phyloP scores from a whole-genome alignment of 495 filamentous ascomycete species.

The Talaromyces adpressus region DNA sequence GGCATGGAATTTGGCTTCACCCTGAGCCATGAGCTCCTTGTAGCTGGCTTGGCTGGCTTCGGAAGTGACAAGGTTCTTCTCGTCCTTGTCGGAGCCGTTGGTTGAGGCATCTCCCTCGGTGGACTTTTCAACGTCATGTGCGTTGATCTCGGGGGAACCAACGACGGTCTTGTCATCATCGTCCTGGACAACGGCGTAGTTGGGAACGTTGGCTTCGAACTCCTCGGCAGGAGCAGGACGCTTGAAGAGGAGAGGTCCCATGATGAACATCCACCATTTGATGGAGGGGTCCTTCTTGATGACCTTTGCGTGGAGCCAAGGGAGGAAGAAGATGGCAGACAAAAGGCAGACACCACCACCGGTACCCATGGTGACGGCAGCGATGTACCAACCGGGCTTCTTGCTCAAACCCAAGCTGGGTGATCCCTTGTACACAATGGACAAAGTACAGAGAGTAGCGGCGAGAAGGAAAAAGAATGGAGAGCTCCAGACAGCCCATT shows the following conservation, averaged over 20 bases:
- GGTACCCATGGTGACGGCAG: slow-evolving; percentile 46
- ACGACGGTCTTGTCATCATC: slow-evolving; percentile 24
- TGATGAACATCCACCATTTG: slow-evolving; percentile 46
- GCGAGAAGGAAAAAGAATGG: slow-evolving; percentile 55
- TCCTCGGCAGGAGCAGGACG: slow-evolving; percentile 33
- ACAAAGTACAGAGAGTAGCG: slow-evolving; percentile 50
- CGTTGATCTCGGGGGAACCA: slow-evolving; percentile 18
- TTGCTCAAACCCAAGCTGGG: slow-evolving; percentile 47
- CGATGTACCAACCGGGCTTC: slow-evolving; percentile 50
- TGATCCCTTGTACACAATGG: slow-evolving; percentile 60
- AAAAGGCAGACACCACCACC: slow-evolving; percentile 45
- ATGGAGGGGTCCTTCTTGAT: slow-evolving; percentile 47
- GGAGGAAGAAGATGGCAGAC: slow-evolving; percentile 52
- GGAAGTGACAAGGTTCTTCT: slow-evolving; percentile 35
- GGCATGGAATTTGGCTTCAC: slow-evolving; percentile 40
- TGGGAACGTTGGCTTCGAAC: slow-evolving; percentile 42
- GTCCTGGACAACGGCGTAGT: slow-evolving; percentile 48
- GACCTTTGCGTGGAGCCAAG: slow-evolving; percentile 45
- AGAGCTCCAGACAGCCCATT: slow-evolving; percentile 49
- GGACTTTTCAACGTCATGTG: slow-evolving; percentile 21
- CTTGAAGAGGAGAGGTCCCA: slow-evolving; percentile 45
- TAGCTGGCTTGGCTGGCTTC: slow-evolving; percentile 44
- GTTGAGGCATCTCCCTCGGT: slow-evolving; percentile 12
- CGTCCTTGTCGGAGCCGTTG: slow-evolving; percentile 20
- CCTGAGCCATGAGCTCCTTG: slow-evolving; percentile 46